phyloP scores from a whole-genome alignment of 179 eudicot genomes.

The Amaranthus tricolor region DNA sequence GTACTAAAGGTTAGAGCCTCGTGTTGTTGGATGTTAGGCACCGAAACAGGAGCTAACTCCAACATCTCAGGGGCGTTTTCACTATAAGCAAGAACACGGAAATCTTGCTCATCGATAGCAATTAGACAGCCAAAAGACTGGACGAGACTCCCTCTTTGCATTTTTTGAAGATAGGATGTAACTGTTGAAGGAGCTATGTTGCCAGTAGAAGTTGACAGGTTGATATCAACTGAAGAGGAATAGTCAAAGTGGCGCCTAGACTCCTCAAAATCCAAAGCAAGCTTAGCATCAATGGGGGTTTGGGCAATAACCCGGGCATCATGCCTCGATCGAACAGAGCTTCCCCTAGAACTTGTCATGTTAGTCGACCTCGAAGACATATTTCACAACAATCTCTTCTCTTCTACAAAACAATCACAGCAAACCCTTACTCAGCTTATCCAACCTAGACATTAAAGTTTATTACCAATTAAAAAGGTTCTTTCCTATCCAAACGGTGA shows the following conservation, averaged over 20 bases:
- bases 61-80: constrained; percentile 88
- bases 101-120: constrained; percentile 59
- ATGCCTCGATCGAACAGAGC: constrained; percentile 57
- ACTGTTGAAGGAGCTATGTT: constrained; percentile 64
- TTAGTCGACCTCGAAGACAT: constrained; percentile 74
- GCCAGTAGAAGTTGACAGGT: constrained; percentile 47
- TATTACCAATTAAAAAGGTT: background rate
- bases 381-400: constrained; percentile 20
- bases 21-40: constrained; percentile 67
- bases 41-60: constrained; percentile 64
- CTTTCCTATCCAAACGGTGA: background rate
- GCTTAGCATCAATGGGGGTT: constrained; percentile 83
- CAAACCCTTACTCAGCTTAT: background rate
- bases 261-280: constrained; percentile 65
- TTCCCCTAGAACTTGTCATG: constrained; percentile 51
- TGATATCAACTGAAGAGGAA: constrained; percentile 55
- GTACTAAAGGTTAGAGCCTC: constrained; percentile 64
- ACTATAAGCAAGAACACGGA: constrained; percentile 65
- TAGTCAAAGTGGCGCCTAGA: constrained; percentile 60
- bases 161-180: constrained; percentile 68
- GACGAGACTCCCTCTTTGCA: constrained; percentile 74
- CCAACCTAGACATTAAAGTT: constrained; percentile 21
- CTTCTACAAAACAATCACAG: constrained; percentile 1
- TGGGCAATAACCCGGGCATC: constrained; percentile 48
- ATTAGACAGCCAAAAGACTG: constrained; percentile 91